These are phyloP conservation scores for Peltaster fructicola DNA, from an alignment of 2,329 filamentous ascomycete genomes.

Conservation along the genomic window DNA sequence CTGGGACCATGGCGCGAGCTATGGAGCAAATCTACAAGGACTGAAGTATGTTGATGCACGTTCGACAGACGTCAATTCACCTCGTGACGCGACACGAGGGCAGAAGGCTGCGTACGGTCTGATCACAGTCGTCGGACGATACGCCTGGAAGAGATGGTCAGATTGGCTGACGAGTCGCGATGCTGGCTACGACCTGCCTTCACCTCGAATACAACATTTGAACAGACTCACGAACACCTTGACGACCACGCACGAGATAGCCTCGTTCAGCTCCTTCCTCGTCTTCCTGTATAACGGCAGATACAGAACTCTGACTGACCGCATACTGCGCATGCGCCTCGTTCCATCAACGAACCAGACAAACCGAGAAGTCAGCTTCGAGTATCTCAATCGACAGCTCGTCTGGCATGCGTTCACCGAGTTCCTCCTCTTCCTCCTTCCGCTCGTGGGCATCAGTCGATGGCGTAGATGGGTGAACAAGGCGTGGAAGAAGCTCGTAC, in stretches of 20 bases:
- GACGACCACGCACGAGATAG: constrained; percentile 60
- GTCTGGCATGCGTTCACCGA: constrained; percentile 99
- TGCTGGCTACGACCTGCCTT: constrained; percentile 48
- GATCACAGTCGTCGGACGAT: constrained; percentile 71
- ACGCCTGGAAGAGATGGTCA: constrained; percentile 86
- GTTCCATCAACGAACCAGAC: constrained; percentile 73
- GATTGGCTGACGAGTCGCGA: constrained; percentile 63
- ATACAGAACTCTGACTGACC: constrained; percentile 80
- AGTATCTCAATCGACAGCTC: constrained; percentile 91
- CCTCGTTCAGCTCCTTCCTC: constrained; percentile 70
- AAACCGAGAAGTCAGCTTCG: constrained; percentile 83
- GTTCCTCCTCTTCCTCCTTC: constrained; percentile 92
- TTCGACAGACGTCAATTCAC: constrained; percentile 14
- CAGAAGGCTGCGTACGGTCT: constrained; percentile 77
- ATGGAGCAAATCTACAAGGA: constrained; percentile 84
- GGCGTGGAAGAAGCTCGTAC: constrained; percentile 66
- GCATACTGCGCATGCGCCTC: constrained; percentile 66
- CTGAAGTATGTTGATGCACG: constrained; percentile 78
- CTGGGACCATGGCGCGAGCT: constrained; percentile 92
- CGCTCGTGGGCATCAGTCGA: constrained; percentile 80
- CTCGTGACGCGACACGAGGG: constrained; percentile 54
- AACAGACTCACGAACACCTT: constrained; percentile 50
- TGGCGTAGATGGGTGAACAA: constrained; percentile 83
- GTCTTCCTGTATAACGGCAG: constrained; percentile 81
- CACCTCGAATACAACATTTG: constrained; percentile 36